Evolutionary conservation across 441 rosid genomes (phyloP).

Genomic region (Adansonia madagascariensis): DNA sequence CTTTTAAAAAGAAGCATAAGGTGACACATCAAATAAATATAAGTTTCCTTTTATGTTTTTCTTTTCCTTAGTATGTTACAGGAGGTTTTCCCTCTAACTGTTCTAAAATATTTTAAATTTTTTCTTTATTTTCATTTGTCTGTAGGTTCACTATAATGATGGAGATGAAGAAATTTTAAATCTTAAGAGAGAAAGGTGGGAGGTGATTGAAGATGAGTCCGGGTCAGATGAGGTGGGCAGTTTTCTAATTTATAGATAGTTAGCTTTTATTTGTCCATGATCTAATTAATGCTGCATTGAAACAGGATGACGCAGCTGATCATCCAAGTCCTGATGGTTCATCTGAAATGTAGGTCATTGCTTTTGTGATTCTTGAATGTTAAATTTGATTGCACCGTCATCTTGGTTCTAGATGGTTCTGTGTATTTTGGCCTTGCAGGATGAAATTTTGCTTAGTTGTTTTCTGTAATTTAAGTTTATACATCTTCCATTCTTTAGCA

Average conservation of each 20-base stretch:
- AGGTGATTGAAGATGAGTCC: constrained; percentile 41
- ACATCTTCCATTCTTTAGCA: neutral
- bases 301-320: constrained; percentile 30
- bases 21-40: constrained; percentile 48
- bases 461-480: neutral
- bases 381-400: neutral
- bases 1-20: constrained; percentile 74
- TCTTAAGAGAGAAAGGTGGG: constrained; percentile 72
- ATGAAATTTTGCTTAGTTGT: neutral
- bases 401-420: neutral
- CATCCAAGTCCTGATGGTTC: constrained; percentile 28
- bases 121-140: constrained; percentile 25
- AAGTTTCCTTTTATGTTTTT: constrained; percentile 17
- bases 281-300: constrained; percentile 12
- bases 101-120: neutral
- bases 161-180: constrained; percentile 74
- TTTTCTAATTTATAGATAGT: neutral
- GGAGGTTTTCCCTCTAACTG: neutral
- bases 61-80: neutral
- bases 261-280: neutral
- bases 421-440: neutral
- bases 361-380: neutral
- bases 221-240: constrained; percentile 50
- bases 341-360: constrained; percentile 37
- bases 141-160: constrained; percentile 71